A percentile compares a stretch with the other conserved stretches of the same genome.
Evolutionary conservation across 805 yeast species (phyloP).

Genomic region (Maudiozyma serrabonitensis): DNA sequence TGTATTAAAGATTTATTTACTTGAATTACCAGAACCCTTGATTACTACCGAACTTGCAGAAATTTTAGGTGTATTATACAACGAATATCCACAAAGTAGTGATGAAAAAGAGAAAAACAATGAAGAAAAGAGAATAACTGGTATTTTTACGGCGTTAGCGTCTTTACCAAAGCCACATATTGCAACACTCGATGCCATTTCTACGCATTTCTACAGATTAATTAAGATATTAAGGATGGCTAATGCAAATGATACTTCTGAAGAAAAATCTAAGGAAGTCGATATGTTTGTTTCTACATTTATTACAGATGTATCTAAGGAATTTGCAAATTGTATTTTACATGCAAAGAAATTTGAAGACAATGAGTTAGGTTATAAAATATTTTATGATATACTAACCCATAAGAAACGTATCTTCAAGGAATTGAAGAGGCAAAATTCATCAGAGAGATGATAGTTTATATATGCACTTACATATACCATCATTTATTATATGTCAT

Average conservation of each 20-base stretch:
- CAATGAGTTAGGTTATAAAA: slow-evolving; percentile 48
- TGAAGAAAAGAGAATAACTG: slow-evolving; percentile 40
- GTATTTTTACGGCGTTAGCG: slow-evolving; percentile 54
- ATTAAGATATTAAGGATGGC: slow-evolving; percentile 43
- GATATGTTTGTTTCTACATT: slow-evolving; percentile 32
- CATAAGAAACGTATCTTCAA: slow-evolving; percentile 55
- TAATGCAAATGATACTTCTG: slow-evolving; percentile 4
- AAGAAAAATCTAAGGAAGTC: slow-evolving; percentile 6
- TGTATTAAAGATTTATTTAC: slow-evolving; percentile 58
- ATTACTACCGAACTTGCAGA: slow-evolving; percentile 59
- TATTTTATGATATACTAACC: slow-evolving; percentile 52
- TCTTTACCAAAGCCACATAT: slow-evolving; percentile 62
- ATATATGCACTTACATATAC: not conserved
- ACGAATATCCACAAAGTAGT: slow-evolving; percentile 32
- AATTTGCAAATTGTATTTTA: slow-evolving; percentile 50
- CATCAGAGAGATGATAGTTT: not conserved
- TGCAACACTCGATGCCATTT: slow-evolving; percentile 73
- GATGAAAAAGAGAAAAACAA: slow-evolving; percentile 7
- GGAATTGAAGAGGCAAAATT: slow-evolving; percentile 38
- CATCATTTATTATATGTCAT: not conserved
- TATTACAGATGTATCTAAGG: slow-evolving; percentile 45
- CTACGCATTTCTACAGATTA: slow-evolving; percentile 63
- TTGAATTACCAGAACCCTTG: slow-evolving; percentile 73
- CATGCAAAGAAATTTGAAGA: slow-evolving; percentile 39
- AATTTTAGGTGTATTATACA: slow-evolving; percentile 56